Evolutionary conservation across 2,329 filamentous ascomycete species (phyloP).

Genomic region (Aureobasidium uvarum): DNA sequence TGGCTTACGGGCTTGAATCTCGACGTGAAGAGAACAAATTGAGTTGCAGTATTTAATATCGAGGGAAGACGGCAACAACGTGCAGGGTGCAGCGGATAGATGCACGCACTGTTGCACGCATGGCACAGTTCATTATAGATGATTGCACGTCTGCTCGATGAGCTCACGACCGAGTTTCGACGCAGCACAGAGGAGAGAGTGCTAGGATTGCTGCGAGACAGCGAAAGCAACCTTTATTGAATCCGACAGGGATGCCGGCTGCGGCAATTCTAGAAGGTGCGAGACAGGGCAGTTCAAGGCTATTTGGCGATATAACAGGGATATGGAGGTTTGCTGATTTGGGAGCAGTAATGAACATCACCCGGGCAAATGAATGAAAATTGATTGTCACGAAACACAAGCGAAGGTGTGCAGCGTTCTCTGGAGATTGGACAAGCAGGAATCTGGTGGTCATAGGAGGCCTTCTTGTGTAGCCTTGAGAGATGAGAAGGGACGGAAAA

Average conservation of each 20-base stretch:
- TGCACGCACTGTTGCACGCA: conserved; percentile 18
- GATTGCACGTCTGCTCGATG: background rate
- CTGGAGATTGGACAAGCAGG: background rate
- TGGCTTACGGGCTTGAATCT: background rate
- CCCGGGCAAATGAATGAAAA: background rate
- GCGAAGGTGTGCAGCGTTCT: background rate
- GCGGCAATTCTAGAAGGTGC: background rate
- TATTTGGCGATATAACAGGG: background rate
- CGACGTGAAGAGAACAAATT: background rate
- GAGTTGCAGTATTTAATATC: background rate
- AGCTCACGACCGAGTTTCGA: background rate
- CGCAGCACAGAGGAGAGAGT: background rate
- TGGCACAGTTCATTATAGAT: background rate
- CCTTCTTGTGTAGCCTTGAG: background rate
- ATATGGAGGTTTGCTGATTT: background rate
- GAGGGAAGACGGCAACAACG: conserved; percentile 8
- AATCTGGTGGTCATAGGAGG: background rate
- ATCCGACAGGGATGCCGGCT: background rate
- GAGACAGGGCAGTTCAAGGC: background rate
- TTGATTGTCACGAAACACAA: conserved; percentile 14
- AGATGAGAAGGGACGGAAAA: background rate
- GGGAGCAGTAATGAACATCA: conserved; percentile 20
- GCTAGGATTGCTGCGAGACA: background rate
- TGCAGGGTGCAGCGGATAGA: conserved; percentile 3
- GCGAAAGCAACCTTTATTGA: background rate